Evolutionary conservation across 495 filamentous ascomycete species (phyloP).

Genomic region (Aspergillus funiculosus): DNA sequence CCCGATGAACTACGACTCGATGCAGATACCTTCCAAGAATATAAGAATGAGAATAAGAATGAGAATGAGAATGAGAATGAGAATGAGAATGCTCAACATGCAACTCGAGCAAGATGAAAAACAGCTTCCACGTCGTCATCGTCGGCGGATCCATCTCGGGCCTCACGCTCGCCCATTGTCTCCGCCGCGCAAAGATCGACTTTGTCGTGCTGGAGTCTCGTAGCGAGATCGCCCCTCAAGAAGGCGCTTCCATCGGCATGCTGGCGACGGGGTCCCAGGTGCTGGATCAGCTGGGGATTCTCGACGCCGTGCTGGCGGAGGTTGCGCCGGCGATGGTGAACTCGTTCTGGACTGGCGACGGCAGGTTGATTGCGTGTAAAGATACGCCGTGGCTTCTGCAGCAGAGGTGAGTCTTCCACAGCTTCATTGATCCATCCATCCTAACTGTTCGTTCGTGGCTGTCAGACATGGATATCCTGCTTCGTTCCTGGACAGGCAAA

Average conservation of each 20-base stretch:
- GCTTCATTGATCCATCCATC: too few relatives aligned
- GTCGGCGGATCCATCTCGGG: constrained; percentile 47
- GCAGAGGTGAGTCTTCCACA: constrained; percentile 8
- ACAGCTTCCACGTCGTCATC: constrained; percentile 45
- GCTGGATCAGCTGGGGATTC: constrained; percentile 43
- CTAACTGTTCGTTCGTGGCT: too few relatives aligned
- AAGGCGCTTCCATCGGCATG: constrained; percentile 36
- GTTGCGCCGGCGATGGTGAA: constrained; percentile 13
- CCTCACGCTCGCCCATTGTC: constrained; percentile 41
- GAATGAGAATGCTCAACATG: too few relatives aligned
- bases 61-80: too few relatives aligned
- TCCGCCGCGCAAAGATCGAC: constrained; percentile 41
- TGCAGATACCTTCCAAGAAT: too few relatives aligned
- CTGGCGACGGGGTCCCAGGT: constrained; percentile 32
- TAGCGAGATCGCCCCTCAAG: constrained; percentile 28
- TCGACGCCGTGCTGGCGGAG: constrained; percentile 21
- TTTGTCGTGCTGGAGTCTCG: constrained; percentile 44
- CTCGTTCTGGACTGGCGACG: constrained; percentile 2
- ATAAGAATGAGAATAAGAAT: too few relatives aligned
- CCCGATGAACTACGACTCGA: too few relatives aligned
- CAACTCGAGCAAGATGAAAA: too few relatives aligned
- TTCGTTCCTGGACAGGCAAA: background rate
- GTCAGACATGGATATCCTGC: constrained; percentile 3
- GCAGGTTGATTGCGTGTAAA: too few relatives aligned
- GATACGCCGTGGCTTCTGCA: too few relatives aligned